Conservation (phyloP, 2,329 filamentous ascomycete genomes). For the Aspergillus neotritici region DNA sequence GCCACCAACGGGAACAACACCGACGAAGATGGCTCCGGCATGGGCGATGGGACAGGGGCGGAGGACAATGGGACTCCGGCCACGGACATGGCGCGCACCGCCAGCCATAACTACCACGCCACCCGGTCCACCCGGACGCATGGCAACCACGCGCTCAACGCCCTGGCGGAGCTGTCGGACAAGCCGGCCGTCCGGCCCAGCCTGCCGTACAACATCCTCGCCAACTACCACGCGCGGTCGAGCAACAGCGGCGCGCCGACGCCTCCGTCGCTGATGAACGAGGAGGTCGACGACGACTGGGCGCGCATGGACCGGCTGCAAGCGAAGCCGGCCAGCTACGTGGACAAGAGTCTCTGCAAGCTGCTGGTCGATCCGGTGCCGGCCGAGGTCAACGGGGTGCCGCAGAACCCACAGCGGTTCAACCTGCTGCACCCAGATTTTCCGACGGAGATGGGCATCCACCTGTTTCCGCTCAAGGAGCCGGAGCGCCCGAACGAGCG, state of each 20-base stretch:
- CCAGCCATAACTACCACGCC: constrained; percentile 52
- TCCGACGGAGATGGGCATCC: constrained; percentile 39
- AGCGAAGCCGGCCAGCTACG: constrained; percentile 34
- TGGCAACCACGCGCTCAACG: constrained; percentile 49
- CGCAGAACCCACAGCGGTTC: constrained; percentile 31
- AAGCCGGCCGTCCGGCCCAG: constrained; percentile 43
- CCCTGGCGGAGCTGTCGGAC: constrained; percentile 52
- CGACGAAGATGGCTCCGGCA: constrained; percentile 34
- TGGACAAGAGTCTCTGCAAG: constrained; percentile 39
- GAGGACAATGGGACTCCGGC: constrained; percentile 41
- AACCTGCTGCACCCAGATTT: constrained; percentile 42
- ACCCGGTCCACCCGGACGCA: constrained; percentile 50
- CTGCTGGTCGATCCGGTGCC: constrained; percentile 32
- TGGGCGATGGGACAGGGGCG: constrained; percentile 33
- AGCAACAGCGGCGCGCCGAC: constrained; percentile 39
- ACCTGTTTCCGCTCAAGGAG: constrained; percentile 33
- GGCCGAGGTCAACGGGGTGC: constrained; percentile 25
- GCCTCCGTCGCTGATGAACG: constrained; percentile 40
- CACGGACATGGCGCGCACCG: constrained; percentile 56
- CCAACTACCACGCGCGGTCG: constrained; percentile 42
- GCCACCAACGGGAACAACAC: constrained; percentile 37
- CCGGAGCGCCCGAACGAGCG: constrained; percentile 2
- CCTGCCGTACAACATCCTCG: constrained; percentile 43
- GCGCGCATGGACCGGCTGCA: constrained; percentile 37
- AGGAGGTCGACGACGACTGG: constrained; percentile 44